These are phyloP conservation scores for Trametes villosa DNA, from an alignment of 768 basidiomycete species.

Conservation along the genomic window DNA sequence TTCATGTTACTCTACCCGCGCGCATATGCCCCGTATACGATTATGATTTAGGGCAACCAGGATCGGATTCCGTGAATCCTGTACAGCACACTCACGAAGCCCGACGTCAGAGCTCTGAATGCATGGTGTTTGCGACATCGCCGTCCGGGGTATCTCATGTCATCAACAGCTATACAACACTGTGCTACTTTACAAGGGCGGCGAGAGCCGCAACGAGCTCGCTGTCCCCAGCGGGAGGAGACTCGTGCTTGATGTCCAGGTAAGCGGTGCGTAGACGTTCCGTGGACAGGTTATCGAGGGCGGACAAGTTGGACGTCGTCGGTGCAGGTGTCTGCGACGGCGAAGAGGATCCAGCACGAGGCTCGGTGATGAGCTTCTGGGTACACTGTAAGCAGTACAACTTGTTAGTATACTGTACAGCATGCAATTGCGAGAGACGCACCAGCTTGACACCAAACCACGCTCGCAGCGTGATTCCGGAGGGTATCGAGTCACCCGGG, in stretches of 20 bases:
- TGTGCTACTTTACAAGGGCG: conserved; percentile 26
- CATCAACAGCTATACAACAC: background rate
- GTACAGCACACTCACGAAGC: background rate
- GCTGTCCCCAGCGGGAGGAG: conserved; percentile 28
- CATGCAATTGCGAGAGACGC: conserved; percentile 33
- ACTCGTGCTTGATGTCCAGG: conserved; percentile 32
- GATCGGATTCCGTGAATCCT: no score
- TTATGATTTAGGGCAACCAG: conserved; percentile 23
- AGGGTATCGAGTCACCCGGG: conserved; percentile 51
- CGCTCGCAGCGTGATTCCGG: conserved; percentile 64
- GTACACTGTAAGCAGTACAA: conserved; percentile 51
- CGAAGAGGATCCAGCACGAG: conserved; percentile 46
- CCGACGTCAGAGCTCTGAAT: no score
- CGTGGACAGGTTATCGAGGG: conserved; percentile 73
- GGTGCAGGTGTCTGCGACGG: conserved; percentile 63
- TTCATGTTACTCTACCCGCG: conserved; percentile 27
- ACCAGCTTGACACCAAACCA: conserved; percentile 89
- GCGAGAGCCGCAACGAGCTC: conserved; percentile 28
- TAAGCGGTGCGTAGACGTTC: conserved; percentile 71
- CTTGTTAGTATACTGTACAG: background rate
- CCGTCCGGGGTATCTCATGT: conserved; percentile 17
- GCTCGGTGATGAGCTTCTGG: conserved; percentile 52
- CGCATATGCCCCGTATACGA: conserved; percentile 25
- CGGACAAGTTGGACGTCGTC: conserved; percentile 48
- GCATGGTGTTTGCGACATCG: no score